These are phyloP conservation scores for Straminergon stramineum DNA, from an alignment of 225 moss, liverwort and hornwort species.

Conservation along the genomic window DNA sequence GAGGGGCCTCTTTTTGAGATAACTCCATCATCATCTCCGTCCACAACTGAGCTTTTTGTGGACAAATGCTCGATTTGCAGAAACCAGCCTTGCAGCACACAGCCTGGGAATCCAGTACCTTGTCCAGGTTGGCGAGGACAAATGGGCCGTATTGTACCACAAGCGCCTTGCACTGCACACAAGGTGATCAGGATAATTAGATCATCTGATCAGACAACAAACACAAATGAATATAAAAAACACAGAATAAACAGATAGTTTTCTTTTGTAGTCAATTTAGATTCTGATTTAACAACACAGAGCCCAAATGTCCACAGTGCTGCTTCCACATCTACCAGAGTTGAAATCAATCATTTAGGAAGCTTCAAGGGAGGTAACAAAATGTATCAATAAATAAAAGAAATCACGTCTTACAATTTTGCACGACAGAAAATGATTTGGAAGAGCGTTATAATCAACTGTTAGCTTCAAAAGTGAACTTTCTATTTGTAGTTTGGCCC, in stretches of 20 bases:
- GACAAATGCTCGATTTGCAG: constrained; percentile 39
- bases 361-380: neutral
- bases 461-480: neutral
- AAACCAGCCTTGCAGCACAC: constrained; percentile 71
- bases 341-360: neutral
- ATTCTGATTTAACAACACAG: neutral
- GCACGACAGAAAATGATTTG: too few relatives aligned
- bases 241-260: neutral
- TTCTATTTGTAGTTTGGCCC: neutral
- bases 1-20: neutral
- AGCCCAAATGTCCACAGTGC: neutral
- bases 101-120: constrained; percentile 63
- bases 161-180: constrained; percentile 68
- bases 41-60: constrained; percentile 23
- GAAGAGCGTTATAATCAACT: neutral
- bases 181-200: neutral
- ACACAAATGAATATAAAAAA: neutral
- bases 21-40: constrained; percentile 18
- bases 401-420: neutral
- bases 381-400: neutral
- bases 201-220: neutral
- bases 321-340: neutral
- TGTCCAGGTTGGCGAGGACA: constrained; percentile 73
- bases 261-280: neutral
- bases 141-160: constrained; percentile 77